Evolutionary conservation across 495 filamentous ascomycete genomes (phyloP).

Genomic region (Podospora conica): DNA sequence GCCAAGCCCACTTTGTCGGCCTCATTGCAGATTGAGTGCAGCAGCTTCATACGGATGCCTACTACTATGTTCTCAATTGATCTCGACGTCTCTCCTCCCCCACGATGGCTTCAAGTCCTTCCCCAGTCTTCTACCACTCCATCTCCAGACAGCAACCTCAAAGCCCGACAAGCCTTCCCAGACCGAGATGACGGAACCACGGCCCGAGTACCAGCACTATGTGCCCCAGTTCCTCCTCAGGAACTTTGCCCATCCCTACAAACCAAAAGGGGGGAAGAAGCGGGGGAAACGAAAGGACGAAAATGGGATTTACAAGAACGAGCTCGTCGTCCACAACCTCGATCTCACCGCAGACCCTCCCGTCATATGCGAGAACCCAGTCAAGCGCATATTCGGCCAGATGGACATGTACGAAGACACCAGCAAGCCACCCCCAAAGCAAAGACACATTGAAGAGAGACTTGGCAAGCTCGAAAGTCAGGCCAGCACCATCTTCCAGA

Average conservation of each 20-base stretch:
- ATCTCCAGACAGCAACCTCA: not conserved
- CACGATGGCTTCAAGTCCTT: not conserved
- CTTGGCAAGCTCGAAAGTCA: conserved; percentile 31
- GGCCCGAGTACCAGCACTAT: conserved; percentile 42
- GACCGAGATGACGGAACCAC: not conserved
- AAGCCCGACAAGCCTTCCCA: not conserved
- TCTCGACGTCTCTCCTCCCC: not conserved
- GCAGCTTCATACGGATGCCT: too few species aligned
- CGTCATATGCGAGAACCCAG: conserved; percentile 26
- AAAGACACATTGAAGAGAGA: conserved; percentile 35
- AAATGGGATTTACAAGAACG: conserved; percentile 19
- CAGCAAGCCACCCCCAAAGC: conserved; percentile 16
- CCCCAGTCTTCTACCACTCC: not conserved
- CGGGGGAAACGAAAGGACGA: conserved; percentile 14
- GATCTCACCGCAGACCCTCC: conserved; percentile 18
- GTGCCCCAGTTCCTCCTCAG: conserved; percentile 43
- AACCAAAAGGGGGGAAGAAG: conserved; percentile 3
- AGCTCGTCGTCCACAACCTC: conserved; percentile 22
- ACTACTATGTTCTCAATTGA: not conserved
- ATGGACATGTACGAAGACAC: conserved; percentile 42
- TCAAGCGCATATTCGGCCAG: conserved; percentile 33
- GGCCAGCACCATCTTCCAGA: conserved; percentile 26
- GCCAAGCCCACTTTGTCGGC: not conserved
- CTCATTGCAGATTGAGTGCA: not conserved
- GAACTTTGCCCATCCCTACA: conserved; percentile 35